These are phyloP conservation scores for Aspergillus awamori DNA, from an alignment of 2,329 filamentous ascomycete genomes.

Conservation along the genomic window DNA sequence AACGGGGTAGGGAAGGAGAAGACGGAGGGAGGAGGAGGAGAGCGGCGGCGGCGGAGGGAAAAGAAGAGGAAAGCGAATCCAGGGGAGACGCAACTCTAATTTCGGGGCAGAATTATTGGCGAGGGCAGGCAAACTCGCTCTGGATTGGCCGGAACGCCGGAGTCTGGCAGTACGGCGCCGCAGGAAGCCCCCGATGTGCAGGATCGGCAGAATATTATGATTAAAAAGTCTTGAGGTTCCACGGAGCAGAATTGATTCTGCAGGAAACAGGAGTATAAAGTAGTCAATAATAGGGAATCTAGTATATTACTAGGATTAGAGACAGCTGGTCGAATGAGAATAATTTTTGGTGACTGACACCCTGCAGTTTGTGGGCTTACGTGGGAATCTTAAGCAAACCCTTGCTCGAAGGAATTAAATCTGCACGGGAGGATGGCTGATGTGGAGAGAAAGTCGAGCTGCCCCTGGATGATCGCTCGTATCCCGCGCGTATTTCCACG, in stretches of 20 bases:
- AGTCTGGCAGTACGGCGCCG: neutral
- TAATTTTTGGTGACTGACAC: too few species aligned
- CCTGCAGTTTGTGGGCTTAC: too few species aligned
- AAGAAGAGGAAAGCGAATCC: conserved; percentile 12
- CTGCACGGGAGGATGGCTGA: too few species aligned
- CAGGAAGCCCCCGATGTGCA: neutral
- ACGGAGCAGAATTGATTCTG: too few species aligned
- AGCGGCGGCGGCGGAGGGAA: conserved; percentile 8
- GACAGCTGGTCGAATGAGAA: too few species aligned
- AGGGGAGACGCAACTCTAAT: conserved; percentile 14
- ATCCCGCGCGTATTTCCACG: conserved; percentile 1
- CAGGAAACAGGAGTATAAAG: too few species aligned
- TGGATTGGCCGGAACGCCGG: conserved; percentile 3
- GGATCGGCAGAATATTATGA: neutral
- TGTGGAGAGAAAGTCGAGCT: neutral
- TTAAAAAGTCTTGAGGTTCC: neutral
- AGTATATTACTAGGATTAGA: too few species aligned
- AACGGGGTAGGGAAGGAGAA: conserved; percentile 16
- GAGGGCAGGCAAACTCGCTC: conserved; percentile 3
- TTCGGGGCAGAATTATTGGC: conserved; percentile 10
- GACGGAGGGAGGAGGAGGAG: conserved; percentile 9
- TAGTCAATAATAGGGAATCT: too few species aligned
- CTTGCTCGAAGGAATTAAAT: too few species aligned
- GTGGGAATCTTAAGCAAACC: too few species aligned
- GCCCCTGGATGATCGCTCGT: conserved; percentile 1